Base-by-base conservation (phyloP, 163 green algal genomes). In the Coccomyxa subellipsoidea region DNA sequence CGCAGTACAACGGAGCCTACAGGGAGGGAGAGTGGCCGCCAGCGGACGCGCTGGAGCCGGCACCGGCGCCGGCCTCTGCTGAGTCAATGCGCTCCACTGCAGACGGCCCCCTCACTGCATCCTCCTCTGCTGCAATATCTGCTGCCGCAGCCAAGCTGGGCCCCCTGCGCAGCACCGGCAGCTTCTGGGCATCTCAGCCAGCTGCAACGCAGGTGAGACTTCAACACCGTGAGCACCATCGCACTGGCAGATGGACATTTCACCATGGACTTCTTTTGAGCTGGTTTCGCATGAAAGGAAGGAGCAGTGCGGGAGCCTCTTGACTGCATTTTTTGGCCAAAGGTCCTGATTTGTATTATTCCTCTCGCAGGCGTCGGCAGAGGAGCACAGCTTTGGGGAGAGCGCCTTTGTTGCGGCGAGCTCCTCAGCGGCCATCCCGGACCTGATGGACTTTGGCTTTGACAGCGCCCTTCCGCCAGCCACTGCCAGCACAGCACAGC, bases 1-100 rank as follows among this genome's bases (percentile, higher is more conserved):
- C 27, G 71, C 71, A 78, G 71, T 95, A 96, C 47, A 36, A 83
- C 9, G 78, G 78, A 31, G 82, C 86, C 36, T 93, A 78, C 79
- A 82, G 82, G 8, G 35, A 81, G 29, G 84, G 81, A 34, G 76
- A 72, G 27, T 91, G 86, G 85, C 87, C 84, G 10, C 86, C 86
- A 5, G 8, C 76, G 5, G 80, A 80, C 39, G 39, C 75, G 9
- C 10, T 78, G 47, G 47, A 59, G 5, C 1, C 47, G 23, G 47
- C 47, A 59, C 21, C 47, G 23, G 15, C 47, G n/a, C n/a, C n/a
- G 47, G 15, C 47, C 1, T 59, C 47, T 59, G 47, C 47, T 59
- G 47, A 59, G 5, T 27, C 21, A 18, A 59, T 18, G 4, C 47
- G 47, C 47, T 59, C 47, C 47, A 59, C 47, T 59, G 47, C 47